Base-by-base conservation (phyloP, 2,329 filamentous ascomycete genomes). In the Rhexocercosporidium sp. region DNA sequence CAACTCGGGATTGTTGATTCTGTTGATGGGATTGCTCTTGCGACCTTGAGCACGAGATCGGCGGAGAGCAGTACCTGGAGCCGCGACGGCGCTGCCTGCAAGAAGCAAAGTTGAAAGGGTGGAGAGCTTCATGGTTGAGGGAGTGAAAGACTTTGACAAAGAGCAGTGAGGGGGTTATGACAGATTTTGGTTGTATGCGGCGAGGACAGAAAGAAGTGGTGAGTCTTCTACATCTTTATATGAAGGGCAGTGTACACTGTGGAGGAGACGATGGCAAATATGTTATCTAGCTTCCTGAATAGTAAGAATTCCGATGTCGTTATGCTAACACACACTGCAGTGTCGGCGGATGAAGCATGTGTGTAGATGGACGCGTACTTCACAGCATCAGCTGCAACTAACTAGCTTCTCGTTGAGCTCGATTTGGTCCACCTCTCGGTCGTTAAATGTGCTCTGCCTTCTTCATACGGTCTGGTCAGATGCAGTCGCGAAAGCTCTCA, bases 111-210 rank as follows among this genome's bases (percentile, higher is more conserved):
- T 71, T 47, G 80, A 71, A 62, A 78, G 66, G 59, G 79, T 68
- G 59, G 81, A 74, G 78, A 84, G 78, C 80, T 84, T 86, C 85
- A 87, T 88, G 12, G n/a, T 47, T 25, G 8, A 18, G 34, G 59
- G 37, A 61, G 14, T 8, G 16, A n/a, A 16, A n/a, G 7, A 2
- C 16, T 47, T 47, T 11, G 20, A 47, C 8, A 14, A 47, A 2
- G 8, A 2, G 44, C 7, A 47, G 44, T 18, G 8, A n/a, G 20
- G 16, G 7, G 44, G 20, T n/a, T 5, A 18, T 47, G 44, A 47
- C 14, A 7, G 34, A 37, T 37, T 11, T 37, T 5, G 5, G 34
- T 11, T 37, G 34, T 7, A 37, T 6, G 8, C 8, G 34, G 34
- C 12, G 34, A 37, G 12, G 34, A 37, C 1, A n/a, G 44, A 47